Evolutionary conservation across 495 filamentous ascomycete genomes (phyloP).

Genomic region (Aspergillus cavernicola): DNA sequence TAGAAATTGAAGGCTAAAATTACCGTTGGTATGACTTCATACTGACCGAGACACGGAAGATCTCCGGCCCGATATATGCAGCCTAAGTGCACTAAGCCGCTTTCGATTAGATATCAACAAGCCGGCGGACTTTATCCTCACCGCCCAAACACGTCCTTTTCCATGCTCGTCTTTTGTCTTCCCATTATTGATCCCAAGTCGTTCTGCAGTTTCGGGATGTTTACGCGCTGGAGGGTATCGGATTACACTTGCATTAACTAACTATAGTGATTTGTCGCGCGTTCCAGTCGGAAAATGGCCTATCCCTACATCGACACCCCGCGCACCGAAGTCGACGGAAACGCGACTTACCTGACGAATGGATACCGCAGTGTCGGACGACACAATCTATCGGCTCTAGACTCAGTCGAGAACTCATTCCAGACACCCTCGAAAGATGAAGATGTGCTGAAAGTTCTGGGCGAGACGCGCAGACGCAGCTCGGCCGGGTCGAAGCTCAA

Average conservation of each 20-base stretch:
- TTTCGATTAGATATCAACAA: conserved; percentile 45
- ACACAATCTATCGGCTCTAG: conserved; percentile 59
- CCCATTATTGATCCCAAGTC: no score
- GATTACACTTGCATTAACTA: not conserved
- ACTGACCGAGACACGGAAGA: conserved; percentile 31
- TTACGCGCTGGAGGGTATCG: conserved; percentile 27
- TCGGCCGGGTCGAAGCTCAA: conserved; percentile 51
- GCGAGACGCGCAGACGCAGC: conserved; percentile 53
- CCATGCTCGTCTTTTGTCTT: conserved; percentile 11
- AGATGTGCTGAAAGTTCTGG: conserved; percentile 65
- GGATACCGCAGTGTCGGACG: conserved; percentile 45
- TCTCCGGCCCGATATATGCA: conserved; percentile 22
- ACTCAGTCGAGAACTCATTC: conserved; percentile 81
- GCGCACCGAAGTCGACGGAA: conserved; percentile 67
- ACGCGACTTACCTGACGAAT: conserved; percentile 72
- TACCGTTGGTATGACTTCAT: conserved; percentile 38
- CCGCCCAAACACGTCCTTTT: conserved; percentile 41
- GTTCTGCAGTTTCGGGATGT: no score
- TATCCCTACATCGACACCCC: conserved; percentile 70
- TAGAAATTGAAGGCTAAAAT: conserved; percentile 8
- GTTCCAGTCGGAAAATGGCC: conserved; percentile 33
- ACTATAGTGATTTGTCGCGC: conserved; percentile 1
- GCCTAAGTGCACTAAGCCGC: conserved; percentile 26
- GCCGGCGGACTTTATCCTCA: conserved; percentile 15
- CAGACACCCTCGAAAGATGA: conserved; percentile 77